These are phyloP conservation scores for Peronosclerospora sorghi DNA, from an alignment of 352 stramenopile species.

Conservation along the genomic window DNA sequence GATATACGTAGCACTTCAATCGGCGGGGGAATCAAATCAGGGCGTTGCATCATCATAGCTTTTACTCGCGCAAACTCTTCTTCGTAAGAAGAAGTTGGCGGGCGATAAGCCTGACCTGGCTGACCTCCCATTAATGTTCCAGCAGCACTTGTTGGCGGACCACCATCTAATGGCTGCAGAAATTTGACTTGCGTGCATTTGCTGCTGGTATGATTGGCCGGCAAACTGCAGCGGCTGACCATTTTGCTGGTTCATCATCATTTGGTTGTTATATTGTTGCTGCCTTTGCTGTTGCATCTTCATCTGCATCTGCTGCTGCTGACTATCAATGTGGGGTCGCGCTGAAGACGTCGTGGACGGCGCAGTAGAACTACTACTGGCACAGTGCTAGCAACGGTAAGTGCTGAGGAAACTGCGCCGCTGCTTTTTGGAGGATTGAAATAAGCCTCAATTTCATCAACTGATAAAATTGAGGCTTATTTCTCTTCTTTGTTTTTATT, in stretches of 20 bases:
- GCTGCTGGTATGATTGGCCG: slow-evolving; percentile 30
- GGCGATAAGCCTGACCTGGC: slow-evolving; percentile 39
- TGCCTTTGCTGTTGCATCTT: slow-evolving; percentile 39
- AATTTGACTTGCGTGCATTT: slow-evolving; percentile 41
- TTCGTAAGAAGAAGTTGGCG: slow-evolving; percentile 61
- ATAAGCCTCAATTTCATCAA: no score
- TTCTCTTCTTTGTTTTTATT: no score
- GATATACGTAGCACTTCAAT: slow-evolving; percentile 82
- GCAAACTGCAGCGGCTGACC: slow-evolving; percentile 30
- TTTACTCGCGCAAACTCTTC: slow-evolving; percentile 82
- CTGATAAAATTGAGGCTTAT: no score
- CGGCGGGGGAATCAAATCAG: slow-evolving; percentile 74
- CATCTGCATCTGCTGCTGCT: slow-evolving; percentile 23
- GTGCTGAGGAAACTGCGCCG: slow-evolving; percentile 3
- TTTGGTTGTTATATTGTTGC: slow-evolving; percentile 52
- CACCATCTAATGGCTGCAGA: slow-evolving; percentile 20
- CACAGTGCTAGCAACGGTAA: slow-evolving; percentile 4
- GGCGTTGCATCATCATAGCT: slow-evolving; percentile 84
- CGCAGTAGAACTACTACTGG: slow-evolving; percentile 11
- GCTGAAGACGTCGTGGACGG: slow-evolving; percentile 48
- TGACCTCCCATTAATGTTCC: slow-evolving; percentile 53
- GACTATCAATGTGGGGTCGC: slow-evolving; percentile 55
- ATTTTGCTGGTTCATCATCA: slow-evolving; percentile 59
- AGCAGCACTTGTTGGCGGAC: slow-evolving; percentile 23
- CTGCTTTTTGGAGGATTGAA: slow-evolving; percentile 2